These are phyloP conservation scores for Pseudocercospora eumusae DNA, from an alignment of 2,329 filamentous ascomycete species.

Conservation along the genomic window DNA sequence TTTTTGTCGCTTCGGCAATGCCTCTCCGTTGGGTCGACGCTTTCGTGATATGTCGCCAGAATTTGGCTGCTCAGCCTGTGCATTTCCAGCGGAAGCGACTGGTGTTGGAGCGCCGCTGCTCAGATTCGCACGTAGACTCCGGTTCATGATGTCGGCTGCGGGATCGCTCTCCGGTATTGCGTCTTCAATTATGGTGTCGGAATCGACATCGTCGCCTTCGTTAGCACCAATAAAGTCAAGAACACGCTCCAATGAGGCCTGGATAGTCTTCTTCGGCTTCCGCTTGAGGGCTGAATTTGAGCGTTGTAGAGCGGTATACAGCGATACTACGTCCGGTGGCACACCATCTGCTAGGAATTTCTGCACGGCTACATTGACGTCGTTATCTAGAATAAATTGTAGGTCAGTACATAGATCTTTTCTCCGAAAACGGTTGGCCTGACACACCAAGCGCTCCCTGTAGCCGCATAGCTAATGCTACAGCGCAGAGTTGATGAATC, in stretches of 20 bases:
- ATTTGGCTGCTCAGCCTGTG: slow-evolving; percentile 22
- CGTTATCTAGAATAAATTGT: slow-evolving; percentile 43
- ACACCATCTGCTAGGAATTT: slow-evolving; percentile 35
- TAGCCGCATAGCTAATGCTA: slow-evolving; percentile 18
- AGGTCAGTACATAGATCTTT: slow-evolving; percentile 7
- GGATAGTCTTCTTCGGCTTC: slow-evolving; percentile 75
- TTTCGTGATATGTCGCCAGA: slow-evolving; percentile 47
- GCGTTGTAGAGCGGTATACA: slow-evolving; percentile 77
- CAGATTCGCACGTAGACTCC: slow-evolving; percentile 46
- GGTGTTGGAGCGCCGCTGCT: background rate
- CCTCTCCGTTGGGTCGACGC: slow-evolving; percentile 64
- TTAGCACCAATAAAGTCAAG: slow-evolving; percentile 70
- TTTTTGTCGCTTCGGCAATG: slow-evolving; percentile 66
- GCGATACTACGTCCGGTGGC: slow-evolving; percentile 35
- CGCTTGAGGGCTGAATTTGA: slow-evolving; percentile 87
- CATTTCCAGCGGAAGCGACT: background rate
- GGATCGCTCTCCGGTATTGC: slow-evolving; percentile 33
- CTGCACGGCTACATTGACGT: slow-evolving; percentile 56
- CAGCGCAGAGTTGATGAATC: background rate
- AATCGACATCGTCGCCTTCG: slow-evolving; percentile 57
- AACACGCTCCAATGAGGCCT: slow-evolving; percentile 83
- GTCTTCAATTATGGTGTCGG: slow-evolving; percentile 54
- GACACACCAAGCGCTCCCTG: slow-evolving; percentile 21
- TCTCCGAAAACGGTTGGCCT: background rate
- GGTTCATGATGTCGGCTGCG: slow-evolving; percentile 61